Evolutionary conservation across 306 rosid genomes (phyloP), one percentile per base, ranked within the genome.

Genomic region (Gastrolobium villosum): DNA sequence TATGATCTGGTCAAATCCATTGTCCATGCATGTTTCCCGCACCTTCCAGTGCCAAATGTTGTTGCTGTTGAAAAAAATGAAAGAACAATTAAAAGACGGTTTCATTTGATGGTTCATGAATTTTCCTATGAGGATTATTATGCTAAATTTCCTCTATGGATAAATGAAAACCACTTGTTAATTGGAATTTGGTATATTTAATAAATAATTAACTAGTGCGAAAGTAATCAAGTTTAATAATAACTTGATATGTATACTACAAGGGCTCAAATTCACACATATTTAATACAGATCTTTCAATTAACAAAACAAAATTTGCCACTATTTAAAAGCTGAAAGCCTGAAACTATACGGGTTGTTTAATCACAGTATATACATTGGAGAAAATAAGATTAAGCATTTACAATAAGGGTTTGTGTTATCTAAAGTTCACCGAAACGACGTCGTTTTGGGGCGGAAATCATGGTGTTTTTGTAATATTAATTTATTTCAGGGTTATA

Each of bases 41-140:
- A n/a, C 83, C 90, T 79, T 85, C 93, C 45, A 79, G 59, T 14
- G 88, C 89, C 87, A 90, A 57, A 81, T 83, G 89, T 20, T 91
- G 92, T 70, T 84, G 90, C 82, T 87, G 86, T 69, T 89, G 59
- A 34, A 9, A 4, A 30, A 11, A 9, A 60, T n/a, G 1, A 44
- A 2, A 20, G 8, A 44, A 73, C 34, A 49, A 36, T 63, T 45
- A 26, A 30, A 50, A 69, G 26, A 41, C 14, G 31, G 28, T 74
- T 66, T 34, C 59, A 43, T 36, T 41, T 4, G 0, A 39, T 41
- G 52, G 41, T 7, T 13, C 6, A 14, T 39, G 6, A 49, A 20
- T 7, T 26, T 50, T 64, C n/a, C 26, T 1, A 30, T 36, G 31
- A 6, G 63, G 52, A 63, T 14, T 30, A 72, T 36, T 10, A 13